phyloP scores from a whole-genome alignment of 2,329 filamentous ascomycete genomes.

The Stagonosporopsis vannaccii region DNA sequence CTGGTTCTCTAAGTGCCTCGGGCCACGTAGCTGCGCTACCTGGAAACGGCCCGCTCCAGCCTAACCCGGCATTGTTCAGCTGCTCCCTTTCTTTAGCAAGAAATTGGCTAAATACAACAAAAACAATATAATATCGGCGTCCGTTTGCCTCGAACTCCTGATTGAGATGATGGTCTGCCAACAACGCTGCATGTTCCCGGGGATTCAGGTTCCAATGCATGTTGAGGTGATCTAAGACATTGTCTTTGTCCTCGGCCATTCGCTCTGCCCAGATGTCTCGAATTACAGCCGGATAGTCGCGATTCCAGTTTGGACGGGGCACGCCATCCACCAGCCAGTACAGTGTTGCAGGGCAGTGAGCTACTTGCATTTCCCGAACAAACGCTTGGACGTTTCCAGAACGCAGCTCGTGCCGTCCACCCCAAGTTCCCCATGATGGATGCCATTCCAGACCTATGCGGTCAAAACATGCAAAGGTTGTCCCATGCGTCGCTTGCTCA shows the following conservation, averaged over 20 bases:
- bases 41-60: not conserved
- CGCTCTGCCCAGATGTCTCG: not conserved
- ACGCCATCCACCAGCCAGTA: not conserved
- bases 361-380: not conserved
- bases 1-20: not conserved
- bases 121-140: not conserved
- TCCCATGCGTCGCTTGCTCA: not conserved
- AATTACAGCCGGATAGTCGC: not conserved
- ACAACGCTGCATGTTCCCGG: not conserved
- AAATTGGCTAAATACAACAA: not conserved
- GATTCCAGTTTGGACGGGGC: not conserved
- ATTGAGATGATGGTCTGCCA: not conserved
- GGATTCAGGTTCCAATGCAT: not conserved
- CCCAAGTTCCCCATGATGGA: not conserved
- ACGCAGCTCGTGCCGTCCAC: not conserved
- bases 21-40: not conserved
- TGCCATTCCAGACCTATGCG: constrained; percentile 1
- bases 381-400: not conserved
- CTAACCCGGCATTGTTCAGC: not conserved
- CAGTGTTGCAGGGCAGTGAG: not conserved
- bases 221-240: not conserved
- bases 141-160: not conserved
- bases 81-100: not conserved
- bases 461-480: not conserved
- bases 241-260: not conserved